phyloP scores from a whole-genome alignment of 2,329 filamentous ascomycete genomes.

The Tolypocladium ovalisporum region DNA sequence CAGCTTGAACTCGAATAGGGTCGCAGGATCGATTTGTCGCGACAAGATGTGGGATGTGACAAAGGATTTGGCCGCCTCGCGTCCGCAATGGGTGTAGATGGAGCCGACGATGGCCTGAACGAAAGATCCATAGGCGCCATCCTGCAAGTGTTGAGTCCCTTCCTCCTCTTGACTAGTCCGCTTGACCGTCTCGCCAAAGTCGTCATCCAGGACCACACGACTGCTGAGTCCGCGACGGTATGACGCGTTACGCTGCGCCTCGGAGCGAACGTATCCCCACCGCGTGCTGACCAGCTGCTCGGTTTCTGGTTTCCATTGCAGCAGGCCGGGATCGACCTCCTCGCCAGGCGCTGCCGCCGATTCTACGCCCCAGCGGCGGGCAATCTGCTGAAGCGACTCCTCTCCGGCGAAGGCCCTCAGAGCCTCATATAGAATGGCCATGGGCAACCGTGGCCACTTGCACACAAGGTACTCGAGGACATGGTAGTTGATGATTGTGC shows the following conservation, averaged over 20 bases:
- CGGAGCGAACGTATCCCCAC: slow-evolving; percentile 42
- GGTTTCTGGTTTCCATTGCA: slow-evolving; percentile 60
- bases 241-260: slow-evolving; percentile 32
- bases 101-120: slow-evolving; percentile 76
- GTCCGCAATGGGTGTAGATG: slow-evolving; percentile 75
- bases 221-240: slow-evolving; percentile 61
- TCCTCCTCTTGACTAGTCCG: slow-evolving; percentile 14
- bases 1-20: slow-evolving; percentile 73
- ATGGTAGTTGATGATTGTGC: slow-evolving; percentile 78
- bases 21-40: slow-evolving; percentile 63
- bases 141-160: slow-evolving; percentile 57
- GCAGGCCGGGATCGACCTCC: slow-evolving; percentile 82
- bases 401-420: slow-evolving; percentile 76
- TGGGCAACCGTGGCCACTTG: slow-evolving; percentile 82
- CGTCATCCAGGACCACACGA: slow-evolving; percentile 70
- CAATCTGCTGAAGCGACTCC: slow-evolving; percentile 61
- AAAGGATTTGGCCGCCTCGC: slow-evolving; percentile 69
- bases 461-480: slow-evolving; percentile 79
- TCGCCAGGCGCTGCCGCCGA: slow-evolving; percentile 73
- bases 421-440: slow-evolving; percentile 76
- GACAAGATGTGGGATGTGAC: slow-evolving; percentile 75
- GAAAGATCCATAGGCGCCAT: slow-evolving; percentile 61
- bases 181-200: slow-evolving; percentile 58
- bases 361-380: slow-evolving; percentile 86
- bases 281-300: slow-evolving; percentile 32